Base-by-base conservation (phyloP, 495 filamentous ascomycete species). In the Rostrohypoxylon terebratum region DNA sequence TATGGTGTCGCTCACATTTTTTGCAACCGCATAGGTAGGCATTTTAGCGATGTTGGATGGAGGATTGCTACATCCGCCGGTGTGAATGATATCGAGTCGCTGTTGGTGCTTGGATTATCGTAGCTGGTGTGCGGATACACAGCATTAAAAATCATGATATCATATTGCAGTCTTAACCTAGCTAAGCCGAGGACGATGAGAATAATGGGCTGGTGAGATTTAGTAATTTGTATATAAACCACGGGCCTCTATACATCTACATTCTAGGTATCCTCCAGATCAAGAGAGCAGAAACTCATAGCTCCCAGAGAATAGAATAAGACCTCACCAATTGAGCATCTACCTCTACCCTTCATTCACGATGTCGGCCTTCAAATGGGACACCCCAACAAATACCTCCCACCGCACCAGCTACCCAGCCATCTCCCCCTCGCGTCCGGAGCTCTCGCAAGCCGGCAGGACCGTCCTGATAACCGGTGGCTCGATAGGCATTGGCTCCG, bases 401-500 rank as follows among this genome's bases (percentile, higher is more conserved):
- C 82, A 83, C 68, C 77, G 64, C 25, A 68, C 44, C 4, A 23
- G 76, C 11, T 86, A 87, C 72, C 61, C 76, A 18, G 63, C 77
- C 61, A 81, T 84, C 61, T 78, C 75, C 20, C 83, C 85, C 44
- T 63, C 60, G 1, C 80, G 79, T 2, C 81, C 84, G 0, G 77
- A 82, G 51, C 82, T 87, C 48, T 83, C 80, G 10, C 80, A 82
- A 31, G 76, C 73, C 7, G 80, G 83, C 70, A 85, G 83, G 59
- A 82, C 76, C 13, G 72, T 88, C 21, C 38, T 87, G 2, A 77
- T 89, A 53, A 88, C 86, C 11, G 86, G 84, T 25, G 84, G 72
- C 10, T 68, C 68, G 21, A 42, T 33, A 11, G 78, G 78, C 13
- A 81, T 83, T 63, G 82, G 81, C 3, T 75, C 71, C 38, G 65